Conservation (phyloP, 176 grass and related monocot species). For the Aegilops sharonensis region DNA sequence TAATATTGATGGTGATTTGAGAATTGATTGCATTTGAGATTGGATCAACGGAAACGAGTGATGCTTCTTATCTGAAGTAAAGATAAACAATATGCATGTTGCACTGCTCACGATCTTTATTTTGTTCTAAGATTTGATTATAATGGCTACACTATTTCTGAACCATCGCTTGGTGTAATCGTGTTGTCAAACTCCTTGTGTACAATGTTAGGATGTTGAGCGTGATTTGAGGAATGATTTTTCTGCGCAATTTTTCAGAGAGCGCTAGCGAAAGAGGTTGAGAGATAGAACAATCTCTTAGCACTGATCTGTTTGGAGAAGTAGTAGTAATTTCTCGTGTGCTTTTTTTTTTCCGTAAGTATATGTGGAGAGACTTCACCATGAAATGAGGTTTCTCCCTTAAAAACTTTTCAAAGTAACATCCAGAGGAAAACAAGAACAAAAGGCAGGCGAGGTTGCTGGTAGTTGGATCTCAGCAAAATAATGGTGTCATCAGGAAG, state of each 20-base stretch:
- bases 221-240: neutral
- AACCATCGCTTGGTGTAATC: neutral
- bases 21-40: neutral
- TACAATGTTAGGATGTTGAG: neutral
- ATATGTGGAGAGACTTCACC: neutral
- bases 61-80: neutral
- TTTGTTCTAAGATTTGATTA: neutral
- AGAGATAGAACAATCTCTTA: neutral
- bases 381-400: neutral
- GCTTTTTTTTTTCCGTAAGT: neutral
- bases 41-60: neutral
- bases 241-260: neutral
- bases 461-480: slow-evolving; percentile 46
- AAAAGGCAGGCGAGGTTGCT: neutral
- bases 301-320: neutral
- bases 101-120: neutral
- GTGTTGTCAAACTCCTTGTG: neutral
- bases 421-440: neutral
- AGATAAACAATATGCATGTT: too few species aligned
- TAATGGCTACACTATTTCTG: neutral
- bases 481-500: slow-evolving; percentile 60
- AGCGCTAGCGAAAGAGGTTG: neutral
- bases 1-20: neutral
- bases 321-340: neutral
- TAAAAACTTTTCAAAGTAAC: neutral